Evolutionary conservation across 2,329 filamentous ascomycete species (phyloP).

Genomic region (Sarocladiaceae sp.): DNA sequence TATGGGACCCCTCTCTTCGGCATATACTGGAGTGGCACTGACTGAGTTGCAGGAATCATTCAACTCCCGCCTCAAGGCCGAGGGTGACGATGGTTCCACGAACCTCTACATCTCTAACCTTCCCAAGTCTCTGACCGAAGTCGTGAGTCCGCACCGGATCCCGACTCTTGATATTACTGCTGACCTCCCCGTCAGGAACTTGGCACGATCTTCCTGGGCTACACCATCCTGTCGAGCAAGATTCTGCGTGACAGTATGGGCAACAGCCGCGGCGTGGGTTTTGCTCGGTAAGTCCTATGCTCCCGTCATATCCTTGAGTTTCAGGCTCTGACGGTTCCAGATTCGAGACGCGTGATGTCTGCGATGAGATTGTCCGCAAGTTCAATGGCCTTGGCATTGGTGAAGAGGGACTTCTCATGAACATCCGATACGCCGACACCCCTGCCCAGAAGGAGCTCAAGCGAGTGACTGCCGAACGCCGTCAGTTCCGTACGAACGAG

Average conservation of each 20-base stretch:
- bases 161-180: background rate
- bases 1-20: slow-evolving; percentile 36
- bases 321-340: slow-evolving; percentile 39
- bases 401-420: slow-evolving; percentile 74
- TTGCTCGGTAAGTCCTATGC: slow-evolving; percentile 67
- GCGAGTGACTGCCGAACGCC: slow-evolving; percentile 88
- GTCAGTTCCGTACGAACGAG: slow-evolving; percentile 92
- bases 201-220: slow-evolving; percentile 70
- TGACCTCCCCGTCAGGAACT: slow-evolving; percentile 49
- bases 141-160: slow-evolving; percentile 47
- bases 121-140: slow-evolving; percentile 85
- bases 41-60: slow-evolving; percentile 71
- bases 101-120: slow-evolving; percentile 98
- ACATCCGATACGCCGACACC: slow-evolving; percentile 95
- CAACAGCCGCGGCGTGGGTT: slow-evolving; percentile 93
- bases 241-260: slow-evolving; percentile 89
- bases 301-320: background rate
- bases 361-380: slow-evolving; percentile 79
- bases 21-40: slow-evolving; percentile 4
- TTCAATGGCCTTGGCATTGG: slow-evolving; percentile 77
- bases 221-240: slow-evolving; percentile 85
- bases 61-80: slow-evolving; percentile 94
- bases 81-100: slow-evolving; percentile 82
- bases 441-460: slow-evolving; percentile 95
- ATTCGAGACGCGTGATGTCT: slow-evolving; percentile 83